Evolutionary conservation across 352 stramenopile species (phyloP), one percentile per base, ranked within the genome.

Genomic region (Pythium pyrilobum): DNA sequence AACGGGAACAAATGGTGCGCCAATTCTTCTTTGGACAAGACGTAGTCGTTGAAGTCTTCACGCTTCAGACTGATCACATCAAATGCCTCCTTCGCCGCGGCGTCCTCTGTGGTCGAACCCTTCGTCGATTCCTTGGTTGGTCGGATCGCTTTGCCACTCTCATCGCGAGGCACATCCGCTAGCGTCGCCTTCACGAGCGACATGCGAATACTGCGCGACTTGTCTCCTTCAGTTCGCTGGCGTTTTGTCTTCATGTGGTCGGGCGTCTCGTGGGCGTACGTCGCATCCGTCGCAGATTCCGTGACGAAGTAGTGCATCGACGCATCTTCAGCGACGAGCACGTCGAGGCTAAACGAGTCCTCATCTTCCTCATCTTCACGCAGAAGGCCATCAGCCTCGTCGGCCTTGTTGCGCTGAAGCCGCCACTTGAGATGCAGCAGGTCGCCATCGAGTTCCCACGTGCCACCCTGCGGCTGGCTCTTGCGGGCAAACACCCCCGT

Each of bases 371-470:
- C 65, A 6, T 69, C 55, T 15, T 62, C 52, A 8, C 62, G 45
- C 3, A 64, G 47, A 10, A 52, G 7, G 9, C 44, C 51, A 18
- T 72, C 60, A 12, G 40, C 51, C 31, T 77, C 66, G 20, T 66
- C 65, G 4, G 47, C 55, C 20, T 56, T 54, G 25, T 69, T 69
- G 13, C 44, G 52, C 27, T 61, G 42, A 5, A 72, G 65, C 31
- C 69, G 74, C 84, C 84, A 95, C 44, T 87, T 87, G 16, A 95
- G 56, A 61, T 92, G 83, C 40, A 95, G 52, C 38, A 92, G 64
- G 53, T 95, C 82, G 12, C 82, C 84, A 34, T 90, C 79, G 2
- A 95, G 51, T 42, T 81, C 62, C 84, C 84, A 95, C 24, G 73
- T 89, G 11, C 84, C 84, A 36, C 77, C 80, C 18, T 62, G 59